These are phyloP conservation scores for Plantago ovata DNA, from an alignment of 257 asterid genomes.

Conservation along the genomic window DNA sequence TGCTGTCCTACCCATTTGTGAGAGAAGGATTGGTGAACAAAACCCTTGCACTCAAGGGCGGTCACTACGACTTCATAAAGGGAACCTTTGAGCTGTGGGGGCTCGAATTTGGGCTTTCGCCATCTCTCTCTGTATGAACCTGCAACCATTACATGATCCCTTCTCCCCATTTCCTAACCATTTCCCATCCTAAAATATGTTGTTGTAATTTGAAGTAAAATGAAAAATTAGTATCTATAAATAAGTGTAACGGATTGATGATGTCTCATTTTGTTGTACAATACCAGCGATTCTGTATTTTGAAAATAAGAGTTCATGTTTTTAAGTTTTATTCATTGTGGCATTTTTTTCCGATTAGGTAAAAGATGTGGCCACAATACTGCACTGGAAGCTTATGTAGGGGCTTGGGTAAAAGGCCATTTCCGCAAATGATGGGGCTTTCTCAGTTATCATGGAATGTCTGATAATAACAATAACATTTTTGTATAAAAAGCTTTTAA, in stretches of 20 bases:
- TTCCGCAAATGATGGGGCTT: conserved; percentile 33
- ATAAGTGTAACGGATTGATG: conserved; percentile 30
- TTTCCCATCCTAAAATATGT: conserved; percentile 27
- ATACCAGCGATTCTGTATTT: conserved; percentile 14
- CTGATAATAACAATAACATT: not conserved
- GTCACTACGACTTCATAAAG: conserved; percentile 70
- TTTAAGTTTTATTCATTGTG: conserved; percentile 34
- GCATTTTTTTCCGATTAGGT: conserved; percentile 40
- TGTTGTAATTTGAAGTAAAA: conserved; percentile 31
- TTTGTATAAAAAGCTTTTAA: conserved; percentile 1
- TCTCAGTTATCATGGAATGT: conserved; percentile 13
- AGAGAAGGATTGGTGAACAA: conserved; percentile 82
- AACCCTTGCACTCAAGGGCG: conserved; percentile 86
- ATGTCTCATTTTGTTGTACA: conserved; percentile 23
- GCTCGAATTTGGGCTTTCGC: conserved; percentile 71
- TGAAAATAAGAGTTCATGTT: conserved; percentile 22
- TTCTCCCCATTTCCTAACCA: conserved; percentile 20
- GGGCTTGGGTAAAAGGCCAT: conserved; percentile 28
- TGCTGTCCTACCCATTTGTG: conserved; percentile 83
- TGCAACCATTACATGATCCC: conserved; percentile 22
- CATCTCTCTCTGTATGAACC: conserved; percentile 78
- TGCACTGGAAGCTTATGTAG: conserved; percentile 73
- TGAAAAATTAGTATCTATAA: conserved; percentile 16
- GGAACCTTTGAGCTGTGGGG: conserved; percentile 96
- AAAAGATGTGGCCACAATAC: conserved; percentile 66